These are phyloP conservation scores for Penicillium coprophilum DNA, from an alignment of 495 filamentous ascomycete species.

Conservation along the genomic window DNA sequence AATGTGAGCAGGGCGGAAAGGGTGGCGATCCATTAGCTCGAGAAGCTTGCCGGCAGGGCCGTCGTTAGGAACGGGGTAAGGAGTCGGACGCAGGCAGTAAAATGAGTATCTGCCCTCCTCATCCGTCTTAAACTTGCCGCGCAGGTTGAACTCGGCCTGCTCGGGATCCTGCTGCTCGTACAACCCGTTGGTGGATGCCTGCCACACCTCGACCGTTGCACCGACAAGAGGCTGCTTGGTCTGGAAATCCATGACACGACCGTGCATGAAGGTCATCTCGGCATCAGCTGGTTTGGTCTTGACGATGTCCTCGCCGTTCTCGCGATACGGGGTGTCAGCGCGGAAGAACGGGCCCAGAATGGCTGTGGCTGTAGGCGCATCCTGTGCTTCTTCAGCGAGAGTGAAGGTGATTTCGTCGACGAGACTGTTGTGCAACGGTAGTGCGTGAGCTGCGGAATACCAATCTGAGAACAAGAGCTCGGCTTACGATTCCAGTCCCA, in stretches of 20 bases:
- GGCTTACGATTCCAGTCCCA: constrained; percentile 65
- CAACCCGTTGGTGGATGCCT: constrained; percentile 71
- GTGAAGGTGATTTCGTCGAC: constrained; percentile 78
- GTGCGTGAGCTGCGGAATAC: constrained; percentile 1
- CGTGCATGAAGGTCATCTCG: constrained; percentile 62
- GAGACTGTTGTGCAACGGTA: constrained; percentile 36
- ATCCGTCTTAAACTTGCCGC: constrained; percentile 69
- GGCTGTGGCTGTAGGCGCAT: constrained; percentile 63
- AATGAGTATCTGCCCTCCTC: constrained; percentile 63
- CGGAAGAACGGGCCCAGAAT: constrained; percentile 81
- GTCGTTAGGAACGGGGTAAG: constrained; percentile 71
- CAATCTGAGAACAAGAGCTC: constrained; percentile 7
- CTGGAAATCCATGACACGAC: constrained; percentile 56
- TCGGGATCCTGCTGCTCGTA: constrained; percentile 77
- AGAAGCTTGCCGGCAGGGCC: constrained; percentile 54
- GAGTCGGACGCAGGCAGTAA: constrained; percentile 65
- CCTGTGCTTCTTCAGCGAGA: constrained; percentile 49
- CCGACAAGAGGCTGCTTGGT: constrained; percentile 59
- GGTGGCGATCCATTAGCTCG: constrained; percentile 64
- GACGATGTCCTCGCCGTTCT: constrained; percentile 68
- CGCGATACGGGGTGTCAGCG: constrained; percentile 59
- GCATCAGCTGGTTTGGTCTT: constrained; percentile 51
- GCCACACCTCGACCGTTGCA: constrained; percentile 74
- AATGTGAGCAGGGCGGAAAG: constrained; percentile 82
- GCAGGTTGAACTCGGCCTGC: constrained; percentile 71